Percentiles rank a stretch among this genome's conserved stretches.
Conservation (phyloP, 2,329 filamentous ascomycete species). For the Cryphonectria parasitica region DNA sequence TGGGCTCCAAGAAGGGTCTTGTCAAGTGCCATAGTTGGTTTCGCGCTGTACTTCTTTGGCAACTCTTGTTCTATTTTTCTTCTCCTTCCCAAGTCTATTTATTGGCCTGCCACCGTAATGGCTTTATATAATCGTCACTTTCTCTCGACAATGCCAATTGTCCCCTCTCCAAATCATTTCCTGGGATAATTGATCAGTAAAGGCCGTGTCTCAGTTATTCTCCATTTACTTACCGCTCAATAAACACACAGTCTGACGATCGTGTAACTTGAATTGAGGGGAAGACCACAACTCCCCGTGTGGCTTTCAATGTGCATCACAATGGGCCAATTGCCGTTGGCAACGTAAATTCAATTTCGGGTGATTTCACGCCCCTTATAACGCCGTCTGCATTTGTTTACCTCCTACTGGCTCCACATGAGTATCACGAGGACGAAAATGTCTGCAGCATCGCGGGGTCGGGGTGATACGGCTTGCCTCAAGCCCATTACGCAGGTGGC, state of each 20-base stretch:
- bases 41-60: background rate
- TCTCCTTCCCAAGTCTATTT: background rate
- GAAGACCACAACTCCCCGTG: background rate
- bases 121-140: background rate
- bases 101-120: background rate
- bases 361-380: background rate
- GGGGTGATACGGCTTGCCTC: background rate
- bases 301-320: background rate
- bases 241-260: background rate
- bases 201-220: background rate
- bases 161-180: background rate
- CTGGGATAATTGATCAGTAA: background rate
- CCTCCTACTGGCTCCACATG: background rate
- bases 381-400: background rate
- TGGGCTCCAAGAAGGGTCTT: slow-evolving; percentile 12
- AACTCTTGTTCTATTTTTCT: too few relatives aligned
- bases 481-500: background rate
- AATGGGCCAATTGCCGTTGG: background rate
- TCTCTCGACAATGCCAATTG: background rate
- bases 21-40: slow-evolving; percentile 3
- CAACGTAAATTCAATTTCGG: background rate
- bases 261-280: background rate
- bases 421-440: background rate
- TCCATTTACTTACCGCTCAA: background rate
- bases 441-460: background rate